Evolutionary conservation across 1,284 basidiomycete species (phyloP).

Genomic region (Cutaneotrichosporon sp.): DNA sequence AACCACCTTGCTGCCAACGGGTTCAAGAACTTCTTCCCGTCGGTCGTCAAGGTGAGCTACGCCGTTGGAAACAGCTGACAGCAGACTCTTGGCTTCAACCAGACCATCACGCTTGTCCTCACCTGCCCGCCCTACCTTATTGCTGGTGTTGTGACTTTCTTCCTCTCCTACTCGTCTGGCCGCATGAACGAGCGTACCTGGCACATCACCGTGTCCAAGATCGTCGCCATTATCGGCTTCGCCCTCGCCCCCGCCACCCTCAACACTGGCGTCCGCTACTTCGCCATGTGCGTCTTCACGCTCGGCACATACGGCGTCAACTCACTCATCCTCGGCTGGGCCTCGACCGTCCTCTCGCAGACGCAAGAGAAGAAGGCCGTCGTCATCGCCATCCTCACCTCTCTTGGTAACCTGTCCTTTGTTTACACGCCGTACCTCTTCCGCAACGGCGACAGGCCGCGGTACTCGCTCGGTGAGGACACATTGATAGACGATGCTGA

Average conservation of each 20-base stretch:
- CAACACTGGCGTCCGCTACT: constrained; percentile 38
- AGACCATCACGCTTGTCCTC: constrained; percentile 47
- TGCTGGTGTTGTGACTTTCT: constrained; percentile 30
- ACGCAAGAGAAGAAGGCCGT: constrained; percentile 41
- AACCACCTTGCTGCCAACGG: constrained; percentile 35
- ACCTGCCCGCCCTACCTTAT: constrained; percentile 49
- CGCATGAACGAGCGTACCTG: constrained; percentile 31
- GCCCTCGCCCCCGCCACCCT: constrained; percentile 34
- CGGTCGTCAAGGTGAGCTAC: constrained; percentile 22
- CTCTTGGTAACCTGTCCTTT: constrained; percentile 30
- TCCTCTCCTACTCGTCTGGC: constrained; percentile 33
- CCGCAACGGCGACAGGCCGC: constrained; percentile 28
- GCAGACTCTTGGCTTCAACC: constrained; percentile 40
- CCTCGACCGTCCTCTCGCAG: constrained; percentile 36
- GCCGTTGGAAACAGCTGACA: constrained; percentile 17
- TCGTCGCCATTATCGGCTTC: constrained; percentile 37
- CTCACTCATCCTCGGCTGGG: constrained; percentile 41
- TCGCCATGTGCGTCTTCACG: constrained; percentile 35
- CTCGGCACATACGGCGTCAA: constrained; percentile 39
- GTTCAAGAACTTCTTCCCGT: constrained; percentile 42
- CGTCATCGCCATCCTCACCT: constrained; percentile 34
- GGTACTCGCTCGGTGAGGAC: constrained; percentile 24
- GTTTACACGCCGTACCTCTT: constrained; percentile 41
- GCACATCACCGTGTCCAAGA: constrained; percentile 35
- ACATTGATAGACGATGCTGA: not conserved